phyloP scores from a whole-genome alignment of 495 filamentous ascomycete species.

The Delitschia confertaspora region DNA sequence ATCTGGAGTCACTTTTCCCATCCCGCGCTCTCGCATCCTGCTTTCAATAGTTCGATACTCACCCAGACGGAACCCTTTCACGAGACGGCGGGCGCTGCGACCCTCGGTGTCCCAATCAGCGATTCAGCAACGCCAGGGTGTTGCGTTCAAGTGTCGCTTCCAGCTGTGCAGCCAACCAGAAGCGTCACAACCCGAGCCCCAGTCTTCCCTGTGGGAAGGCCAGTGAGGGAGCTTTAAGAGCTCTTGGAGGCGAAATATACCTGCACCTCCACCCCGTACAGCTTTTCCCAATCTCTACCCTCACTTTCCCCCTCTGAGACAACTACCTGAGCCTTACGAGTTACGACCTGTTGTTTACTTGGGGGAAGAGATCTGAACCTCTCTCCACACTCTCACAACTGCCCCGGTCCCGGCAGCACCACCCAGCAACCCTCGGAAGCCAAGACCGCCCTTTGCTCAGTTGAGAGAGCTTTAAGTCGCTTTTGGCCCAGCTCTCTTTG shows the following conservation, averaged over 20 bases:
- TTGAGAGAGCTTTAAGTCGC: neutral
- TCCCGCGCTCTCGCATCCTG: neutral
- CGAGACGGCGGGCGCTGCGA: neutral
- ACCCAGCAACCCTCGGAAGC: neutral
- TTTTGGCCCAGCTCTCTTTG: too few species aligned
- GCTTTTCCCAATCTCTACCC: conserved; percentile 25
- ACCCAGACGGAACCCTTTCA: neutral
- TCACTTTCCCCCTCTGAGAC: conserved; percentile 29
- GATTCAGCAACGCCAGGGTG: conserved; percentile 22
- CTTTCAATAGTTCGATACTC: neutral
- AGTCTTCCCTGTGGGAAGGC: conserved; percentile 4
- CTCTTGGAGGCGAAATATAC: conserved; percentile 21
- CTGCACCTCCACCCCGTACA: conserved; percentile 24
- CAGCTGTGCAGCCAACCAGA: conserved; percentile 19
- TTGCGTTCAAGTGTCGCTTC: conserved; percentile 4
- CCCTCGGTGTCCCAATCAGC: conserved; percentile 14
- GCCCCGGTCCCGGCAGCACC: neutral
- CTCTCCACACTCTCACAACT: conserved; percentile 11
- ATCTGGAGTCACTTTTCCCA: neutral
- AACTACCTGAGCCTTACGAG: too few species aligned
- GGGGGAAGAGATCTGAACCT: too few species aligned
- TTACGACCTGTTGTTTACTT: too few species aligned
- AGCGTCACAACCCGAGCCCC: conserved; percentile 3
- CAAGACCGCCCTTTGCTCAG: neutral
- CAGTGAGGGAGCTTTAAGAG: conserved; percentile 1